Evolutionary conservation across 495 filamentous ascomycete genomes (phyloP).

Genomic region (Lichina pygmaea): DNA sequence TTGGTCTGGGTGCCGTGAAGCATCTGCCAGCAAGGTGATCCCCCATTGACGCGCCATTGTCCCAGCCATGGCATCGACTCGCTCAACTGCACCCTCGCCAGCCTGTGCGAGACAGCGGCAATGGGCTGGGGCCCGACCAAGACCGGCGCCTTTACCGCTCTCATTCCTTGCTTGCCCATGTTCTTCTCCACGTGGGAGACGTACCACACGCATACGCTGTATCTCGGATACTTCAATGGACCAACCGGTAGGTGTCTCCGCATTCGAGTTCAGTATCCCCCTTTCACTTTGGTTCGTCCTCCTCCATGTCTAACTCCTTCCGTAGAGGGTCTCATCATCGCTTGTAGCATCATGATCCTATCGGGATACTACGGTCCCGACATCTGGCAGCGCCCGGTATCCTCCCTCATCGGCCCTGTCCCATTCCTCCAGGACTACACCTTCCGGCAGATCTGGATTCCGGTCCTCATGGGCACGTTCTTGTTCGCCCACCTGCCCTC

Average conservation of each 20-base stretch:
- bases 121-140: conserved; percentile 67
- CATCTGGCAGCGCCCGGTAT: conserved; percentile 58
- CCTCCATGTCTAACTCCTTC: not conserved
- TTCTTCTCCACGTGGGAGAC: conserved; percentile 99
- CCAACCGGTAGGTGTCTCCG: conserved; percentile 31
- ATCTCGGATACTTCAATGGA: conserved; percentile 90
- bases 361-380: conserved; percentile 59
- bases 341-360: conserved; percentile 58
- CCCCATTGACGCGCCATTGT: not conserved
- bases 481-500: conserved; percentile 58
- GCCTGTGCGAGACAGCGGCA: conserved; percentile 65
- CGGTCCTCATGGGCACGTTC: conserved; percentile 42
- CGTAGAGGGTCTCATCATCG: conserved; percentile 66
- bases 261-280: not conserved
- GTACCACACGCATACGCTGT: conserved; percentile 92
- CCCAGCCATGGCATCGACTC: conserved; percentile 81
- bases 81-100: conserved; percentile 81
- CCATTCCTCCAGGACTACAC: conserved; percentile 35
- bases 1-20: not conserved
- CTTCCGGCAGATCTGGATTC: conserved; percentile 70
- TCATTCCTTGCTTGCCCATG: conserved; percentile 85
- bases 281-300: not conserved
- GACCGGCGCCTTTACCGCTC: conserved; percentile 69
- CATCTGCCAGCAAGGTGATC: not conserved
- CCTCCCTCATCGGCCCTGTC: conserved; percentile 29